Percentiles rank a stretch among this genome's conserved stretches.
Evolutionary conservation across 179 eudicot genomes (phyloP).

Genomic region (Beta corolliflora): DNA sequence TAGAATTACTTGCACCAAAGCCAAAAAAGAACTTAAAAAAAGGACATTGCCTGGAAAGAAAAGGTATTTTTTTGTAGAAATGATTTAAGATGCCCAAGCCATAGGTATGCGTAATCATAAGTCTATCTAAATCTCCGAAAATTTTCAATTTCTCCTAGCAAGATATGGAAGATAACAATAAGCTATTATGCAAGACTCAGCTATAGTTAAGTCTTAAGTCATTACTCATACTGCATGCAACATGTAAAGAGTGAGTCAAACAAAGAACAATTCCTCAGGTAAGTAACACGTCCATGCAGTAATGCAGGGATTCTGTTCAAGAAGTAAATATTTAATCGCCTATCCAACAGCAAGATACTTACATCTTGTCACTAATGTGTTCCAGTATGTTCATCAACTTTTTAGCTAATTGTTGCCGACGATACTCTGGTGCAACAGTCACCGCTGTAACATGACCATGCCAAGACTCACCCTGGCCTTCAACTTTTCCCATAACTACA

Average conservation of each 20-base stretch:
- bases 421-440: conserved; percentile 92
- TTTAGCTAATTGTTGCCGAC: conserved; percentile 87
- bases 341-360: conserved; percentile 31
- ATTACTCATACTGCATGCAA: neutral
- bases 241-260: neutral
- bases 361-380: conserved; percentile 89
- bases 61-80: no score
- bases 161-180: neutral
- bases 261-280: neutral
- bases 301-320: neutral
- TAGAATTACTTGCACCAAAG: neutral
- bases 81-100: neutral
- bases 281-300: neutral
- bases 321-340: neutral
- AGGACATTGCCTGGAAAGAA: neutral
- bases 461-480: conserved; percentile 99
- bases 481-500: conserved; percentile 98
- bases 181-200: neutral
- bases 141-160: neutral
- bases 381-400: conserved; percentile 87
- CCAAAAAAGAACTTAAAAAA: neutral
- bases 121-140: conserved; percentile 1
- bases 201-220: neutral
- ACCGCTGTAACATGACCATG: conserved; percentile 99
- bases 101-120: neutral